Conservation (phyloP, 371 early-diverging fungal species). For the Mortierella sp. region DNA sequence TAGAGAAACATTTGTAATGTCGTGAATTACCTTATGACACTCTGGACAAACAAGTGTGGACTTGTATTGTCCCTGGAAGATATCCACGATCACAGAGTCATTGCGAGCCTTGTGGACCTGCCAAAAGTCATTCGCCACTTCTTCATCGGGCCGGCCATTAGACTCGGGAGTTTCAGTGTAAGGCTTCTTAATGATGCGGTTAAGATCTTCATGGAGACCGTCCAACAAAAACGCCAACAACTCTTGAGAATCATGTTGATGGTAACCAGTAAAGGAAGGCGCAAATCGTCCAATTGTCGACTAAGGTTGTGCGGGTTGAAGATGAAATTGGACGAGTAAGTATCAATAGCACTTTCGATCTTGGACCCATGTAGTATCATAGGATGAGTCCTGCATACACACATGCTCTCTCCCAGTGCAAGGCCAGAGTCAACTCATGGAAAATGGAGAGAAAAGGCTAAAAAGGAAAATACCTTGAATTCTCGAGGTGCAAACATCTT, state of each 20-base stretch:
- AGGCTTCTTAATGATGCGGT: slow-evolving; percentile 76
- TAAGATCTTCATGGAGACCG: slow-evolving; percentile 78
- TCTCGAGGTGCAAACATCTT: slow-evolving; percentile 68
- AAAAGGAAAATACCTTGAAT: slow-evolving; percentile 62
- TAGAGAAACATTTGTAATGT: slow-evolving; percentile 35
- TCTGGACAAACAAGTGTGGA: slow-evolving; percentile 76
- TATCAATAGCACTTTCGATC: neutral
- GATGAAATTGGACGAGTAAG: neutral
- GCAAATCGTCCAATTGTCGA: slow-evolving; percentile 73
- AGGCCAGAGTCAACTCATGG: no score
- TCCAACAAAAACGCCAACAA: slow-evolving; percentile 70
- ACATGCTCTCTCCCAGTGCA: neutral
- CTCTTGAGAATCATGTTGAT: slow-evolving; percentile 83
- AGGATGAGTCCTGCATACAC: neutral
- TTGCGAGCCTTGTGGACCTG: slow-evolving; percentile 71
- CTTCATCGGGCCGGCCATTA: slow-evolving; percentile 69
- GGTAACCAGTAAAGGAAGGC: slow-evolving; percentile 72
- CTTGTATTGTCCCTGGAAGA: slow-evolving; percentile 88
- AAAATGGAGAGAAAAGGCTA: no score
- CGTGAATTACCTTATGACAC: slow-evolving; percentile 59
- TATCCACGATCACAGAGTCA: slow-evolving; percentile 78
- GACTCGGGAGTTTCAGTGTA: slow-evolving; percentile 81
- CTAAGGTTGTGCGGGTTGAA: slow-evolving; percentile 18
- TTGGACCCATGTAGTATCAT: neutral
- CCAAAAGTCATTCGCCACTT: slow-evolving; percentile 69